Percentiles rank a stretch among this genome's conserved stretches.
These are phyloP conservation scores for Backusella australiensis DNA, from an alignment of 192 early-diverging fungal genomes.

Conservation along the genomic window DNA sequence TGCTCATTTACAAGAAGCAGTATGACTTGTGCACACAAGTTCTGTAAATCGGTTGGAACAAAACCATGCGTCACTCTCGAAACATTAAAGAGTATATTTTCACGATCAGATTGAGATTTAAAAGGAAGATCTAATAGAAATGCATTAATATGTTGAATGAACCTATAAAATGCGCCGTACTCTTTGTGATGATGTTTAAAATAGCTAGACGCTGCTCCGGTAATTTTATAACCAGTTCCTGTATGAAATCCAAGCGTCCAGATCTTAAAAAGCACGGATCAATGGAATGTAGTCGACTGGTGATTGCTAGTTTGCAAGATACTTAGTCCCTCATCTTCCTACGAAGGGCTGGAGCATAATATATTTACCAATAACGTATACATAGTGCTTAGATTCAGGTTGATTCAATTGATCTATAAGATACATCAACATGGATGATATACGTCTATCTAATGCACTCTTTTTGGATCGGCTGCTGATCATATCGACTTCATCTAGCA, in stretches of 20 bases:
- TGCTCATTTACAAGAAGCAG: slow-evolving; percentile 45
- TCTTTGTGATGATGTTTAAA: slow-evolving; percentile 41
- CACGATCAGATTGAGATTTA: slow-evolving; percentile 16
- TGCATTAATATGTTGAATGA: neutral
- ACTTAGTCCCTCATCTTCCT: neutral
- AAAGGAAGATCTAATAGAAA: slow-evolving; percentile 47
- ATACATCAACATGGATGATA: slow-evolving; percentile 13
- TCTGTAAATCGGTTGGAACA: slow-evolving; percentile 78
- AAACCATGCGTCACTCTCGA: slow-evolving; percentile 71
- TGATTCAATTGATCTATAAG: slow-evolving; percentile 43
- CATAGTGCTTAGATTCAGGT: slow-evolving; percentile 8
- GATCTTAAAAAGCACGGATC: slow-evolving; percentile 51
- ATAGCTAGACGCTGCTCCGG: slow-evolving; percentile 39
- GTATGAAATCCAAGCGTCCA: slow-evolving; percentile 51
- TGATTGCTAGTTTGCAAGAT: slow-evolving; percentile 36
- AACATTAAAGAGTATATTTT: slow-evolving; percentile 41
- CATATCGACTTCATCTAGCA: slow-evolving; percentile 58
- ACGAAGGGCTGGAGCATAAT: too few relatives aligned
- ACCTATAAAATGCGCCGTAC: slow-evolving; percentile 20
- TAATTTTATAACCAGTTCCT: slow-evolving; percentile 49
- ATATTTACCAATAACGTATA: slow-evolving; percentile 48
- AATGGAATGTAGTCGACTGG: slow-evolving; percentile 51
- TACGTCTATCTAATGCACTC: slow-evolving; percentile 16
- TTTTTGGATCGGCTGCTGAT: slow-evolving; percentile 43
- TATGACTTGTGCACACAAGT: slow-evolving; percentile 54